A percentile compares a stretch with the other conserved stretches of the same genome.
phyloP scores from a whole-genome alignment of 2,329 filamentous ascomycete genomes.

The Aspergillus flavus region DNA sequence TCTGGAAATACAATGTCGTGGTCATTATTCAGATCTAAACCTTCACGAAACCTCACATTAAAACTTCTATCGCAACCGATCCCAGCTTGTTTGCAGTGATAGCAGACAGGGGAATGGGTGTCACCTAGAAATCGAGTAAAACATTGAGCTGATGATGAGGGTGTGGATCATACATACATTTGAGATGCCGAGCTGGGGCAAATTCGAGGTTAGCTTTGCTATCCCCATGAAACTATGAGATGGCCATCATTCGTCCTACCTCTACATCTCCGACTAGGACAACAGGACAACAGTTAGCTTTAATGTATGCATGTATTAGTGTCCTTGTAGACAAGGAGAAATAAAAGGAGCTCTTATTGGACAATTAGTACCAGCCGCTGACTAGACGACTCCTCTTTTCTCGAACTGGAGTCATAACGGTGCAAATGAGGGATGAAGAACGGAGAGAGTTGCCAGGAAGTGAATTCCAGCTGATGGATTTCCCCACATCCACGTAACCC shows the following conservation, averaged over 20 bases:
- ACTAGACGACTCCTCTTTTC: slow-evolving; percentile 23
- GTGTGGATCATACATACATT: slow-evolving; percentile 16
- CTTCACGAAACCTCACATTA: slow-evolving; percentile 26
- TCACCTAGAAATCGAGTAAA: slow-evolving; percentile 22
- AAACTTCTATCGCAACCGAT: slow-evolving; percentile 21
- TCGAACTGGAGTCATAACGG: slow-evolving; percentile 15
- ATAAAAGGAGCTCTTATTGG: slow-evolving; percentile 4
- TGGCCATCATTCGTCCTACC: slow-evolving; percentile 16
- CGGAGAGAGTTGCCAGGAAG: slow-evolving; percentile 25
- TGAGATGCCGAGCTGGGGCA: slow-evolving; percentile 26
- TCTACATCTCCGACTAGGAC: slow-evolving; percentile 26
- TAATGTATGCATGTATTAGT: background rate
- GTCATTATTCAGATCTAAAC: slow-evolving; percentile 17
- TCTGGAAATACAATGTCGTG: slow-evolving; percentile 20
- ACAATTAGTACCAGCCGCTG: slow-evolving; percentile 25
- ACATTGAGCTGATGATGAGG: background rate
- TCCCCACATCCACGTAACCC: slow-evolving; percentile 1
- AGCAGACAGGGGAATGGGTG: slow-evolving; percentile 15
- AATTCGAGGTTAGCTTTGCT: background rate
- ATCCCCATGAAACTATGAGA: background rate
- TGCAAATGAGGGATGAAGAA: background rate
- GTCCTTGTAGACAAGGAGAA: background rate
- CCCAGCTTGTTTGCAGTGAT: slow-evolving; percentile 20
- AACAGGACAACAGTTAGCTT: slow-evolving; percentile 1
- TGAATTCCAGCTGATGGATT: background rate